phyloP scores from a whole-genome alignment of 345 rosid genomes.

The Dovyalis caffra region DNA sequence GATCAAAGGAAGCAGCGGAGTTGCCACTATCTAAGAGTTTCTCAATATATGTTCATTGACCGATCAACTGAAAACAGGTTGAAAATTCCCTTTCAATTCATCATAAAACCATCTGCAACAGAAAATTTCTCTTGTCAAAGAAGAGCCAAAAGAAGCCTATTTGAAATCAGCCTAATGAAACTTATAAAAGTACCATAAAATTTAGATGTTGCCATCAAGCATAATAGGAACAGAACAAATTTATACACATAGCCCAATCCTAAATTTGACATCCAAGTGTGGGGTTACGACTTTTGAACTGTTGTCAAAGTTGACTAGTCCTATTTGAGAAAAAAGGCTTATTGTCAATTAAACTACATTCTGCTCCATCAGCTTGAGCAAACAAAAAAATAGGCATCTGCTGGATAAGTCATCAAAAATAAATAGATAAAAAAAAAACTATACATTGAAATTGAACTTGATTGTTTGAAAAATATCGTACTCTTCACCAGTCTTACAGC shows the following conservation, averaged over 20 bases:
- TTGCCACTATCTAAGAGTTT: neutral
- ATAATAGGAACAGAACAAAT: no score
- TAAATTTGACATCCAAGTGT: neutral
- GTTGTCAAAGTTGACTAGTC: neutral
- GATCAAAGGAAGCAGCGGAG: constrained; percentile 17
- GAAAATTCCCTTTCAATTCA: constrained; percentile 52
- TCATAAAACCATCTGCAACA: constrained; percentile 69
- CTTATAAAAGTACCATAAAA: neutral
- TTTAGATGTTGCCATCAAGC: neutral
- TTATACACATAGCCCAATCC: neutral
- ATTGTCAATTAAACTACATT: neutral
- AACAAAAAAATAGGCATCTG: neutral
- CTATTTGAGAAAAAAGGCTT: neutral
- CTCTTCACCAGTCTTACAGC: no score
- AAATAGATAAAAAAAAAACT: no score
- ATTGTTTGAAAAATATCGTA: no score
- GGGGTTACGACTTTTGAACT: neutral
- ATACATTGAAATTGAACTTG: no score
- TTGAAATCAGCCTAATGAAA: neutral
- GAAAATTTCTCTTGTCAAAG: constrained; percentile 1
- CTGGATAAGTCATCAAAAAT: no score
- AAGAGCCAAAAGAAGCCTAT: neutral
- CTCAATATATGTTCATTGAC: constrained; percentile 7
- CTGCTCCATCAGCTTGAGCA: neutral
- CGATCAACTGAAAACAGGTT: constrained; percentile 47